Evolutionary conservation across 805 yeast genomes (phyloP), one percentile per base, ranked within the genome.

Genomic region (Vanderwaltozyma tropicalis): DNA sequence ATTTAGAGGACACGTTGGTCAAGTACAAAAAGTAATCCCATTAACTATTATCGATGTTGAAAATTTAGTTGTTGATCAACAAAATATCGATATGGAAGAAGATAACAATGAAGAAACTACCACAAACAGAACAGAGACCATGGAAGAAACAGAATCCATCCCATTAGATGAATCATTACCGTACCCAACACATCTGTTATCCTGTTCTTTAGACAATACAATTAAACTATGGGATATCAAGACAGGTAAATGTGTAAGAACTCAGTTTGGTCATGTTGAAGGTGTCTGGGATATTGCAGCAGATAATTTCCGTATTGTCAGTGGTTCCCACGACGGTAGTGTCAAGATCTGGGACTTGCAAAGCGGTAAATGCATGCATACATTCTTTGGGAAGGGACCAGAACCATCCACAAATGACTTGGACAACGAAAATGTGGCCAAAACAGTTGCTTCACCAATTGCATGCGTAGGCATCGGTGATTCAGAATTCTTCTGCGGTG

Each of bases 221-320:
- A 86, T 88, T 58, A 86, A 88, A 57, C 60, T 89, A 34, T 88
- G 96, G 96, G 94, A 86, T 48, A 80, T 87, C 22, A 68, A 68
- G 44, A 76, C 92, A 1, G 96, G 96, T 3, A 75, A 77, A 57
- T 89, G 97, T 54, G 74, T 87, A 10, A 70, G 96, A 41, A 92
- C 98, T 0, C 89, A 92, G 59, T 92, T 89, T 64, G 98, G 98
- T 2, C 98, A 92, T 56, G 86, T 89, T 38, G 97, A 92, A 61
- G 98, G 98, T 17, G 95, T 92, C 15, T 89, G 97, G 96, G 86
- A 89, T 31, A 81, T 92, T 39, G 86, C 92, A 14, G 95, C 96
- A 1, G 97, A 92, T 64, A 87, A 88, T 28, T 92, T 92, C 68
- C 72, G 98, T 47, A 83, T 92, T 32, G 83, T 89, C 10, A 79